phyloP scores from a whole-genome alignment of 805 yeast genomes.

The Lachancea mirantina region DNA sequence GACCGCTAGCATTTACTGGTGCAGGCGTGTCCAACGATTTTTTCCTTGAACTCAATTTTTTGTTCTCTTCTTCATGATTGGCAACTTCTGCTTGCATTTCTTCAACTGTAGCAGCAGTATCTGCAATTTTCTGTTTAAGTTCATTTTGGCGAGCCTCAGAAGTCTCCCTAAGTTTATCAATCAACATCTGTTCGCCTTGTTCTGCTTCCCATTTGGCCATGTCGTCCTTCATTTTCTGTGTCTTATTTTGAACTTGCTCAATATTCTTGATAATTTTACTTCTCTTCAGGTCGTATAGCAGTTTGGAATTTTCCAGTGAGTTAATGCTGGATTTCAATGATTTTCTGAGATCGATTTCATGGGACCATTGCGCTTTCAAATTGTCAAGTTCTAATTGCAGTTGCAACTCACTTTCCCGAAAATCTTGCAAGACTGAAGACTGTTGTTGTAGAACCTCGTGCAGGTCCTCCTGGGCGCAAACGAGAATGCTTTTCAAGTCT shows the following conservation, averaged over 20 bases:
- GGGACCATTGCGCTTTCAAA: slow-evolving; percentile 28
- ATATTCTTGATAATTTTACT: slow-evolving; percentile 26
- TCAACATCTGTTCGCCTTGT: slow-evolving; percentile 15
- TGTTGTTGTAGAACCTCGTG: slow-evolving; percentile 29
- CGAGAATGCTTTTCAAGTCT: slow-evolving; percentile 27
- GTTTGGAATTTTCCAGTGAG: slow-evolving; percentile 29
- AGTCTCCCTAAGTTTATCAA: slow-evolving; percentile 11
- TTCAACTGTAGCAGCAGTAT: slow-evolving; percentile 9
- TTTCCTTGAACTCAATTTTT: slow-evolving; percentile 19
- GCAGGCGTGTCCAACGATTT: slow-evolving; percentile 12
- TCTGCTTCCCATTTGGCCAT: slow-evolving; percentile 23
- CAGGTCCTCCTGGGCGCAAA: slow-evolving; percentile 30
- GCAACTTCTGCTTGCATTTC: slow-evolving; percentile 17
- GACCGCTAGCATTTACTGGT: no score
- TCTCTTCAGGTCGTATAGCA: slow-evolving; percentile 26
- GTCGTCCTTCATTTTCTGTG: slow-evolving; percentile 24
- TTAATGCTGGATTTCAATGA: slow-evolving; percentile 29
- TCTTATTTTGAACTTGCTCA: slow-evolving; percentile 18
- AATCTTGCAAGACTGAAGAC: slow-evolving; percentile 22
- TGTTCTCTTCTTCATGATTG: slow-evolving; percentile 18
- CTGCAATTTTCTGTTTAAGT: slow-evolving; percentile 10
- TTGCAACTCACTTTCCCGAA: slow-evolving; percentile 25
- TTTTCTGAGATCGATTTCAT: slow-evolving; percentile 28
- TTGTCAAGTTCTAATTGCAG: slow-evolving; percentile 25
- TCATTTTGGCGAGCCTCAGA: slow-evolving; percentile 10